Base-by-base conservation (phyloP, 371 early-diverging fungal species). In the Blastocladiella emersonii region DNA sequence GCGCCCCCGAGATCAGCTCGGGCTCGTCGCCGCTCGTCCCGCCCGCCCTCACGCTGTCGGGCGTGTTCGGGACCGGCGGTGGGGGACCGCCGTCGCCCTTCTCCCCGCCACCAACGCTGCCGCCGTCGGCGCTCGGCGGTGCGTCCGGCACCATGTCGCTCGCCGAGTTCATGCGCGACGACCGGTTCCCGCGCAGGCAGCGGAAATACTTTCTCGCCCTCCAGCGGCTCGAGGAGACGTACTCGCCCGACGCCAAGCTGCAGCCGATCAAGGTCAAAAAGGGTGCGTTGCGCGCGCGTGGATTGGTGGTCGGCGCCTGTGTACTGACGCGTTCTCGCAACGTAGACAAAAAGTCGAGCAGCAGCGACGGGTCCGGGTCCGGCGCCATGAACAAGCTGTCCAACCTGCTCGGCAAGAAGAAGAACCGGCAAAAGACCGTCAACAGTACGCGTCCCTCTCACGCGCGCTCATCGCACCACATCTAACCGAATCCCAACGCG, bases 301-400 rank as follows among this genome's bases (percentile, higher is more conserved):
- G n/a, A n/a, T n/a, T n/a, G n/a, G n/a, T n/a, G n/a, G n/a, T n/a
- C n/a, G n/a, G n/a, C n/a, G n/a, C n/a, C n/a, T n/a, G n/a, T n/a
- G n/a, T n/a, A n/a, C n/a, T n/a, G n/a, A n/a, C 27, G 15, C 55
- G 5, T 55, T 17, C 10, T 34, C 23, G 23, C 30, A 10, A n/a
- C 12, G 57, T 57, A 34, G 37, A 59, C 37, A 59, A 37, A 59
- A 59, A 41, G 37, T 34, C n/a, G 59, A 57, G 23, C 34, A 27
- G n/a, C 41, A 56, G 10, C 32, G 23, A 13, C 37, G 32, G 44
- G 1, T 13, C 59, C 17, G 34, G 37, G 10, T 15, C 13, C 15
- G 37, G 41, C 27, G 25, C 59, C 25, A 59, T 59, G 59, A 25
- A 23, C 43, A 59, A 59, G 59, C n/a, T 59, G 7, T 12, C 41